Base-by-base conservation (phyloP, 768 basidiomycete species). In the Pisolithus orientalis region DNA sequence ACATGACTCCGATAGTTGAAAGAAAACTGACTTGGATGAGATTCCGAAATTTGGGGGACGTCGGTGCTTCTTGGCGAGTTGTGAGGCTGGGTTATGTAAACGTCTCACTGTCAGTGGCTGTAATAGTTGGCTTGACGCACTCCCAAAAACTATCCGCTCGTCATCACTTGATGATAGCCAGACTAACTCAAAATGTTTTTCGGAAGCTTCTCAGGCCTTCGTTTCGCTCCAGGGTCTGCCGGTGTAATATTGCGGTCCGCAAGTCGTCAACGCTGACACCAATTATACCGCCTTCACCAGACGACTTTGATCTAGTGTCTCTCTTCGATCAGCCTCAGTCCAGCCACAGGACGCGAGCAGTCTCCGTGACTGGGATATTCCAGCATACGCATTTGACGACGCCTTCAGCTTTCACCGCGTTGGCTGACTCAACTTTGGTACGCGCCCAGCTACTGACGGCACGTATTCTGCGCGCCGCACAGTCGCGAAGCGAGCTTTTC, bases 361-460 rank as follows among this genome's bases (percentile, higher is more conserved):
- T 80, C 27, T 70, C 76, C 6, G 68, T 77, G 2, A 87, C 88
- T 2, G 96, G 96, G 24, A 79, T 98, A 34, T 98, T 99, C 66
- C 82, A 82, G 14, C 90, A 96, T 57, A 76, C 82, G 0, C 74
- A 80, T 16, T 77, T 99, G 34, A 82, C 78, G 4, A 71, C 81
- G 27, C 91, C 94, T 0, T 64, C 75, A 1, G 80, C 82, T 24
- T 83, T 98, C 44, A 75, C 80, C 47, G 74, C 79, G 1, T 76
- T 98, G 24, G 84, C 93, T 25, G 76, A 87, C 49, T 81, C 88
- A 27, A 94, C 94, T 16, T 75, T 94, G 27, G 68, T 82, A 14
- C 86, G 91, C 42, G 94, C 92, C 6, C 80, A 84, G 56, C 70
- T 88, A 29, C 77, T 98, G 49, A 94, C 95, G 14, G 80, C 86